Evolutionary conservation across 129 eudicot species (phyloP), one percentile per base, ranked within the genome.

Genomic region (Saposhnikovia divaricata): DNA sequence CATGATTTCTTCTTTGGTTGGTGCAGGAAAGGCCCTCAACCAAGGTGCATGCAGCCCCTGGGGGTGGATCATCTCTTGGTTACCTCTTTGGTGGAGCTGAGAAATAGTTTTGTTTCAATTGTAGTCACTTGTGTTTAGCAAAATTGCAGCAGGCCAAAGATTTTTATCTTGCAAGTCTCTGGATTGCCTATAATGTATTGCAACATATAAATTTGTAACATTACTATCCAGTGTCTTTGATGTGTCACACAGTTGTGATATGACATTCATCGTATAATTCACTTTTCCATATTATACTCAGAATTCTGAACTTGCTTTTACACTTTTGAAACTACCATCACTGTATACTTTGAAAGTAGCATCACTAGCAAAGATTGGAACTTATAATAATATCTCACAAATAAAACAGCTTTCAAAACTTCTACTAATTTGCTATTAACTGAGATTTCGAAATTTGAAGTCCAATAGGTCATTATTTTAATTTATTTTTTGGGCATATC

Each of bases 21-120:
- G 44, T 80, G 75, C 83, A 87, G 90, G 87, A 88, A 47, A 86
- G 91, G 55, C 91, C 91, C 48, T 88, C 91, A 57, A 88, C 91
- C 40, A 88, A 85, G 83, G 89, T 85, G 69, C 91, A 88, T 42
- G 73, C 66, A 51, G 91, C 91, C n/a, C 91, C 91, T 74, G 91
- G 91, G 13, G 89, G 91, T 23, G 89, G 87, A 76, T 88, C 91
- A 44, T 88, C 89, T 46, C 84, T 88, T 13, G 91, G 81, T 72
- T 88, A 88, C 82, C 82, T 88, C 18, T 87, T 87, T 78, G 90
- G 90, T 59, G 86, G 82, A 78, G 80, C 75, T 38, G n/a, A 65
- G 76, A 85, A 83, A 16, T 85, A 53, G 81, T 8, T n/a, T 70
- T 70, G 21, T 44, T 38, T 21, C 51, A 5, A 13, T 72, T 72